A percentile compares a stretch with the other conserved stretches of the same genome.
Conservation (phyloP, 1,284 basidiomycete genomes). For the Naganishia sp. region DNA sequence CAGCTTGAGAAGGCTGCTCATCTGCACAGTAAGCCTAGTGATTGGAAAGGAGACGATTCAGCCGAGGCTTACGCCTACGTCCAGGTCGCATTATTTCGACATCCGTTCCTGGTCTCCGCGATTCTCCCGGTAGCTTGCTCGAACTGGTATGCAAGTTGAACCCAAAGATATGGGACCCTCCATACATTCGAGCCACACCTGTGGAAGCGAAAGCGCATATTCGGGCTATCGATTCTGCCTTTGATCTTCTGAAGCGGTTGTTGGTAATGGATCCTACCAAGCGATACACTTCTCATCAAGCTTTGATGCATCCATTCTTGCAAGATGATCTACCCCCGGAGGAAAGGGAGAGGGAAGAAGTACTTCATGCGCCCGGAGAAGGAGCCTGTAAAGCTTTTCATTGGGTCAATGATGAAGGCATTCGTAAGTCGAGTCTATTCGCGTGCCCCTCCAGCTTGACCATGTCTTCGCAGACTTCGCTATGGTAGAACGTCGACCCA, state of each 20-base stretch:
- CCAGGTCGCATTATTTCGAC: conserved; percentile 81
- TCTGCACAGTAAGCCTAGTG: conserved; percentile 72
- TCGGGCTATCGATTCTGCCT: conserved; percentile 63
- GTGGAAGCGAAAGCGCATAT: conserved; percentile 56
- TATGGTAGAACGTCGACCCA: conserved; percentile 24
- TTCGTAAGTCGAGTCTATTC: conserved; percentile 5
- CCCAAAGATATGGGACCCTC: conserved; percentile 66
- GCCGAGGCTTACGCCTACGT: background rate
- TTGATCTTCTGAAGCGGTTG: conserved; percentile 70
- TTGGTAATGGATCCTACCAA: conserved; percentile 73
- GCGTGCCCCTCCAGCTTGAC: no score
- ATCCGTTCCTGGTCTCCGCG: conserved; percentile 75
- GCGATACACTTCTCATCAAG: conserved; percentile 72
- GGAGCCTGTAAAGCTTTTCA: conserved; percentile 33
- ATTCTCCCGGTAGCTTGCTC: conserved; percentile 65
- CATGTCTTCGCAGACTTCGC: conserved; percentile 20
- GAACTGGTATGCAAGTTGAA: conserved; percentile 76
- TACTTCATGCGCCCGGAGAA: conserved; percentile 27
- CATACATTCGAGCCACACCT: conserved; percentile 46
- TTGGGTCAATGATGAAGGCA: conserved; percentile 21
- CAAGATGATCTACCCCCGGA: conserved; percentile 45
- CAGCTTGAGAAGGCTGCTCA: conserved; percentile 84
- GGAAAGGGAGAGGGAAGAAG: conserved; percentile 42
- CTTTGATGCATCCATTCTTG: conserved; percentile 77
- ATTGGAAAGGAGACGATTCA: background rate